Evolutionary conservation across 768 basidiomycete species (phyloP).

Genomic region (Mycena crocata): DNA sequence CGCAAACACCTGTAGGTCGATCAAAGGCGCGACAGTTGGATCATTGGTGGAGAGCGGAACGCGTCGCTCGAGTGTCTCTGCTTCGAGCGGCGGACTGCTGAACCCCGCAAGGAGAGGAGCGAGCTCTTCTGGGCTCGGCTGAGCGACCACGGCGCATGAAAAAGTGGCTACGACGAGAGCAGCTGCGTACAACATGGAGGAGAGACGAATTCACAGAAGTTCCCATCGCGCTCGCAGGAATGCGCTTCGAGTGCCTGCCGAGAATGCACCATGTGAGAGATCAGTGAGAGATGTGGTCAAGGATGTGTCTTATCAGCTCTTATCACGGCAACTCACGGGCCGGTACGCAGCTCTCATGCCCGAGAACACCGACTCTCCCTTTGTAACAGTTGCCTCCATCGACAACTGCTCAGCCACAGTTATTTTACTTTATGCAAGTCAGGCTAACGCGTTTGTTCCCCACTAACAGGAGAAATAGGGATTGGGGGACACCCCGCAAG

Average conservation of each 20-base stretch:
- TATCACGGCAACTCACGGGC: not conserved
- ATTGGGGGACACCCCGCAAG: conserved; percentile 8
- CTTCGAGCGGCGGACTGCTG: not conserved
- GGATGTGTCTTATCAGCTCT: too few relatives aligned
- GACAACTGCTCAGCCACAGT: too few relatives aligned
- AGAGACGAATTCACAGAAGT: not conserved
- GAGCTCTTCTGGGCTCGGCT: conserved; percentile 38
- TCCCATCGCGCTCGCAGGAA: not conserved
- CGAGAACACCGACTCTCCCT: not conserved
- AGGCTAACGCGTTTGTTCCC: too few relatives aligned
- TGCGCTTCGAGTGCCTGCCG: conserved; percentile 5
- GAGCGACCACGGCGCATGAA: conserved; percentile 20
- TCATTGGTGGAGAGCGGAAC: conserved; percentile 45
- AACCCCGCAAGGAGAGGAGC: conserved; percentile 39
- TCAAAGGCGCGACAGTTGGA: conserved; percentile 40
- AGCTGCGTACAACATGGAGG: conserved; percentile 5
- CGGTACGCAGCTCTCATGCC: too few relatives aligned
- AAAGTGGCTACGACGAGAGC: not conserved
- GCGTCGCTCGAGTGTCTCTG: conserved; percentile 34
- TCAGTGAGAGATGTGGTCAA: too few relatives aligned
- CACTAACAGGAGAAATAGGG: too few relatives aligned
- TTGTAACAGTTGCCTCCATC: too few relatives aligned
- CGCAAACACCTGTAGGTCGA: conserved; percentile 46
- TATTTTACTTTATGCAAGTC: too few relatives aligned
- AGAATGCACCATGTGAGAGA: not conserved